A percentile compares a stretch with the other conserved stretches of the same genome.
Evolutionary conservation across 202 grass and related monocot species (phyloP).

Genomic region (Hordeum pubiflorum): DNA sequence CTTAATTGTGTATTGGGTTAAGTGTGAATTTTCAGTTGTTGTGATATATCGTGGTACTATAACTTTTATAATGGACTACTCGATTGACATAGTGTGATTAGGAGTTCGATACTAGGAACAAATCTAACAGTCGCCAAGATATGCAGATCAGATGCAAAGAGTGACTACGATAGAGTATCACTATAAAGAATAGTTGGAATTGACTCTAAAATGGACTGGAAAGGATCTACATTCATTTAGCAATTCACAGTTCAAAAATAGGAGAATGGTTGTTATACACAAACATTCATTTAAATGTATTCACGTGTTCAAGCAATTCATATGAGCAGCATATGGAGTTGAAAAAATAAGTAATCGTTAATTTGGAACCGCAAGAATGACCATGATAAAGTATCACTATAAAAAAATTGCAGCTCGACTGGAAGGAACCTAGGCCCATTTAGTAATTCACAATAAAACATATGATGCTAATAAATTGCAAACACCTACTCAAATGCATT

Average conservation of each 20-base stretch:
- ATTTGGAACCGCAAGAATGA: not conserved
- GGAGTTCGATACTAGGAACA: not conserved
- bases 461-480: not conserved
- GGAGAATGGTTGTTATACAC: not conserved
- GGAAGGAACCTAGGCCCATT: not conserved
- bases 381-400: not conserved
- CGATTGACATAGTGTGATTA: not conserved
- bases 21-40: constrained; percentile 5
- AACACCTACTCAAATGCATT: constrained; percentile 4
- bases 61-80: not conserved
- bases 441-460: not conserved
- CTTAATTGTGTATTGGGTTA: constrained; percentile 6
- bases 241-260: constrained; percentile 15
- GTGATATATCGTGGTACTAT: not conserved
- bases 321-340: not conserved
- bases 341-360: not conserved
- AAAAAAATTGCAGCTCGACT: not conserved
- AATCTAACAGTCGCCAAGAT: not conserved
- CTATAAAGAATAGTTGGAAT: not conserved
- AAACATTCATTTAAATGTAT: constrained; percentile 7
- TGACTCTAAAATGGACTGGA: constrained; percentile 8
- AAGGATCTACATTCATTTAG: constrained; percentile 1
- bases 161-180: not conserved
- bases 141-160: not conserved
- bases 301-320: not conserved